phyloP scores from a whole-genome alignment of 768 basidiomycete species.

The Hygrophoropsis aurantiaca region DNA sequence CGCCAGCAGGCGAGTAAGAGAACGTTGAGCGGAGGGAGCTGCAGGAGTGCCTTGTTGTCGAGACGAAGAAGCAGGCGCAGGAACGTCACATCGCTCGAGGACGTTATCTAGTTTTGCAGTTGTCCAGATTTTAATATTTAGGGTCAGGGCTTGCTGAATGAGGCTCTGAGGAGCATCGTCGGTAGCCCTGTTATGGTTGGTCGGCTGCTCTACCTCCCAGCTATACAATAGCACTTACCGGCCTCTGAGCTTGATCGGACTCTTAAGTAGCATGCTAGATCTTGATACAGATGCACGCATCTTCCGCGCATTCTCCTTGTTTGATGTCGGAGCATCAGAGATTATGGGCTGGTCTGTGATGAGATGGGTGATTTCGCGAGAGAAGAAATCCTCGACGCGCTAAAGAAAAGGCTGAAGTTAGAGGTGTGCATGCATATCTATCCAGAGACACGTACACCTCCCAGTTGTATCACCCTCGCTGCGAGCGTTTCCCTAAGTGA shows the following conservation, averaged over 20 bases:
- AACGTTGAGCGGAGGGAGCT: slow-evolving; percentile 37
- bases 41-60: slow-evolving; percentile 31
- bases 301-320: slow-evolving; percentile 69
- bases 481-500: slow-evolving; percentile 43
- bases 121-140: slow-evolving; percentile 87
- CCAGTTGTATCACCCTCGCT: slow-evolving; percentile 61
- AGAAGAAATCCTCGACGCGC: slow-evolving; percentile 89
- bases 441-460: slow-evolving; percentile 64
- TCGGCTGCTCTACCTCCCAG: slow-evolving; percentile 1
- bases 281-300: slow-evolving; percentile 23
- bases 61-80: slow-evolving; percentile 23
- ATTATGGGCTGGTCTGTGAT: slow-evolving; percentile 61
- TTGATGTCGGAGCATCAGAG: slow-evolving; percentile 34
- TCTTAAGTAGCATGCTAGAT: slow-evolving; percentile 43
- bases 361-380: slow-evolving; percentile 82
- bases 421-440: slow-evolving; percentile 1
- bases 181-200: slow-evolving; percentile 15
- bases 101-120: slow-evolving; percentile 70
- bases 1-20: slow-evolving; percentile 64
- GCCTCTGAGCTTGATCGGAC: slow-evolving; percentile 62
- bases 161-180: slow-evolving; percentile 38
- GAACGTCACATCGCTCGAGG: slow-evolving; percentile 60
- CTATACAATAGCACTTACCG: slow-evolving; percentile 43
- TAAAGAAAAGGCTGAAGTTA: slow-evolving; percentile 35
- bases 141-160: slow-evolving; percentile 62